Conservation (phyloP, 768 basidiomycete species). For the Pleurotus djamor region DNA sequence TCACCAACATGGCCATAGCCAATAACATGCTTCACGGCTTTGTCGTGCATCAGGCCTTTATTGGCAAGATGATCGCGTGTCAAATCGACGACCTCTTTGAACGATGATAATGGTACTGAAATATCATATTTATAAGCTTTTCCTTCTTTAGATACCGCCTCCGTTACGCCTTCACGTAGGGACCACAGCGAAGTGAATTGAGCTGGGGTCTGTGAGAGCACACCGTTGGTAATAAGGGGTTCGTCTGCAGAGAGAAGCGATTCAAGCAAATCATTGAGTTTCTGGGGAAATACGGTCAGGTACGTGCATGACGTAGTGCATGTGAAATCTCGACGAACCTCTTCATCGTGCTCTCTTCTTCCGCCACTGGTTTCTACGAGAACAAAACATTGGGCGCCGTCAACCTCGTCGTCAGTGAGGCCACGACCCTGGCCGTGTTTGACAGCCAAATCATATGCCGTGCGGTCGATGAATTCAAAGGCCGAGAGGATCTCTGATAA, state of each 20-base stretch:
- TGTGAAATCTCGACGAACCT: conserved; percentile 46
- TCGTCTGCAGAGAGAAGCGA: conserved; percentile 69
- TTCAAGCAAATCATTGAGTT: conserved; percentile 80
- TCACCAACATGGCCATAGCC: conserved; percentile 98
- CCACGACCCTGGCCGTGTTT: conserved; percentile 81
- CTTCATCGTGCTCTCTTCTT: conserved; percentile 89
- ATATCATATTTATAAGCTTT: conserved; percentile 98
- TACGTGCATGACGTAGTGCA: neutral
- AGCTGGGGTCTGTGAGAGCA: conserved; percentile 85
- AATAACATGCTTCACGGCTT: conserved; percentile 79
- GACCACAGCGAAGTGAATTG: conserved; percentile 92
- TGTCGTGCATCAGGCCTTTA: conserved; percentile 67
- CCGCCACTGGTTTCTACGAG: conserved; percentile 95
- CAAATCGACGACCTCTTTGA: conserved; percentile 84
- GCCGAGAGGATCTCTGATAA: conserved; percentile 96
- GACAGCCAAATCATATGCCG: conserved; percentile 80
- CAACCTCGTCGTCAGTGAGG: conserved; percentile 69
- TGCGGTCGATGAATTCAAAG: conserved; percentile 94
- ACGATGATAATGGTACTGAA: conserved; percentile 81
- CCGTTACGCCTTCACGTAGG: conserved; percentile 88
- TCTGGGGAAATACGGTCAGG: conserved; percentile 42
- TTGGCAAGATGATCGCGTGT: conserved; percentile 70
- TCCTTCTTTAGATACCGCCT: conserved; percentile 91
- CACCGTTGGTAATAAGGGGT: conserved; percentile 85
- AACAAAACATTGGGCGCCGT: conserved; percentile 84